Evolutionary conservation across 805 yeast species (phyloP).

Genomic region (Candida qinlingensis): DNA sequence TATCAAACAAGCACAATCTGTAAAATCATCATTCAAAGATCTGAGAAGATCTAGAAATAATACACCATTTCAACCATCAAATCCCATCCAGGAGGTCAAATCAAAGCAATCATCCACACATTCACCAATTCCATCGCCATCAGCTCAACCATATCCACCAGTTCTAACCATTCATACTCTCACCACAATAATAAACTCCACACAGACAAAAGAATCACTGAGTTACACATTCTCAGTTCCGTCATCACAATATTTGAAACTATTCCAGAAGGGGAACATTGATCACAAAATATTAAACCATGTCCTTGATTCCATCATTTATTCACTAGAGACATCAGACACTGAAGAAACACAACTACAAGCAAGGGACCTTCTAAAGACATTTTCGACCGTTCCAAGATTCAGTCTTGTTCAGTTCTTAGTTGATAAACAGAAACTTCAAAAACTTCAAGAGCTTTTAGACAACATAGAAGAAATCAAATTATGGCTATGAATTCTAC

Average conservation of each 20-base stretch:
- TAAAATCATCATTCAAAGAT: slow-evolving; percentile 58
- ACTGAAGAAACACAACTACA: background rate
- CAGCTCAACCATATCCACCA: slow-evolving; percentile 29
- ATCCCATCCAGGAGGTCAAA: no score
- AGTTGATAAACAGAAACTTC: slow-evolving; percentile 10
- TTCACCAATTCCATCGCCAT: background rate
- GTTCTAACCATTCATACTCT: slow-evolving; percentile 43
- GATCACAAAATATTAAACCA: slow-evolving; percentile 46
- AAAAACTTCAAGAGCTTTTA: background rate
- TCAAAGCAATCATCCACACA: background rate
- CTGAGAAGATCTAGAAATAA: slow-evolving; percentile 35
- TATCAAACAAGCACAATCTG: background rate
- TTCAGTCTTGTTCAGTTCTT: slow-evolving; percentile 18
- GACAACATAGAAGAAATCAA: background rate
- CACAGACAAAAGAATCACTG: slow-evolving; percentile 29
- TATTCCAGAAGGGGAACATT: slow-evolving; percentile 40
- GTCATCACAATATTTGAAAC: slow-evolving; percentile 20
- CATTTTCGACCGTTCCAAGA: slow-evolving; percentile 17
- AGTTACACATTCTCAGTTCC: slow-evolving; percentile 31
- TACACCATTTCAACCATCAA: background rate
- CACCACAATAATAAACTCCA: slow-evolving; percentile 36
- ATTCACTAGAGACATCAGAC: background rate
- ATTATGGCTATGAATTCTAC: background rate
- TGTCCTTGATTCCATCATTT: slow-evolving; percentile 36
- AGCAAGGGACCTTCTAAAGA: slow-evolving; percentile 7